These are phyloP conservation scores for Cryptococcus maquisensis DNA, from an alignment of 1,284 basidiomycete genomes.

Conservation along the genomic window DNA sequence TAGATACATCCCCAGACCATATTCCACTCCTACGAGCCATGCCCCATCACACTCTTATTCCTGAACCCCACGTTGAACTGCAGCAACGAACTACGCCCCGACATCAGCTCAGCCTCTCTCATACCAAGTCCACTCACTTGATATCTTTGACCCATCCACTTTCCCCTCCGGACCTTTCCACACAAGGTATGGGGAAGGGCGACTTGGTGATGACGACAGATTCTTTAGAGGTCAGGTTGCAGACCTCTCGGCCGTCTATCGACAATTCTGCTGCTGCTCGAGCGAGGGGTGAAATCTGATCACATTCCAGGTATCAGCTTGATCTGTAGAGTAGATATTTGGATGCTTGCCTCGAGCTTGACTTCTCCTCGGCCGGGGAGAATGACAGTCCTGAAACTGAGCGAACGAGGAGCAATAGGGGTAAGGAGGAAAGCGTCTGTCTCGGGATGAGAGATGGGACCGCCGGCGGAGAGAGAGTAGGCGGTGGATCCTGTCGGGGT, in stretches of 20 bases:
- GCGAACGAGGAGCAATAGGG: constrained; percentile 87
- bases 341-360: constrained; percentile 64
- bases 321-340: not conserved
- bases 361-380: constrained; percentile 78
- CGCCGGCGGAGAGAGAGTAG: constrained; percentile 91
- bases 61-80: constrained; percentile 89
- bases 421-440: constrained; percentile 85
- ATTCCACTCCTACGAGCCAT: constrained; percentile 5
- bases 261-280: constrained; percentile 83
- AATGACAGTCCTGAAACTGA: constrained; percentile 87
- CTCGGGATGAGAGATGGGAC: constrained; percentile 93
- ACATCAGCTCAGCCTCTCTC: not conserved
- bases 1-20: too few species aligned
- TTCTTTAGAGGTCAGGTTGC: constrained; percentile 74
- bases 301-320: not conserved
- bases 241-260: constrained; percentile 84
- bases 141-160: constrained; percentile 96
- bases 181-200: constrained; percentile 85
- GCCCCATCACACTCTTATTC: constrained; percentile 58
- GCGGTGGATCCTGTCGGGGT: constrained; percentile 97
- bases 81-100: constrained; percentile 57
- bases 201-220: constrained; percentile 80
- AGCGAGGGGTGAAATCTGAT: constrained; percentile 75
- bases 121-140: constrained; percentile 53
- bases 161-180: constrained; percentile 78